These are phyloP conservation scores for Bruguiera parviflora DNA, from an alignment of 345 rosid species.

Conservation along the genomic window DNA sequence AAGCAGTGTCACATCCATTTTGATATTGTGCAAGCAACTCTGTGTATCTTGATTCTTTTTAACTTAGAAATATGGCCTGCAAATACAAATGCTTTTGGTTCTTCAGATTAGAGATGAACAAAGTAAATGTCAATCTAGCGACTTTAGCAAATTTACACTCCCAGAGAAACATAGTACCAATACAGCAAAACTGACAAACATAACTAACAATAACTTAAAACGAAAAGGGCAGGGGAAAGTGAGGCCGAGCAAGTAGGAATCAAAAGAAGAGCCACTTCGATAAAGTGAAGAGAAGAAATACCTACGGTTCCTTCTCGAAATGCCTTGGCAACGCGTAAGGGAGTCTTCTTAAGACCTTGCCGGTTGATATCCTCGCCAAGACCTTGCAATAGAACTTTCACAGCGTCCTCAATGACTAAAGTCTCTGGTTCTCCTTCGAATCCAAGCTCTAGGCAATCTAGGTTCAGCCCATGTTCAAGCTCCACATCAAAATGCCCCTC, in stretches of 20 bases:
- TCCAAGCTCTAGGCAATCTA: slow-evolving; percentile 38
- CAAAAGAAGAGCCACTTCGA: not conserved
- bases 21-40: not conserved
- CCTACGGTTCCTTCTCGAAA: slow-evolving; percentile 84
- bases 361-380: slow-evolving; percentile 73
- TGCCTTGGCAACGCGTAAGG: slow-evolving; percentile 93
- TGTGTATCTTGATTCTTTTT: not conserved
- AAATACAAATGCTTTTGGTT: no score
- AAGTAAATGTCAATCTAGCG: no score
- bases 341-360: slow-evolving; percentile 87
- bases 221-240: no score
- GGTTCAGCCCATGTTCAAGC: slow-evolving; percentile 54
- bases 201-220: no score
- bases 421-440: slow-evolving; percentile 59
- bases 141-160: no score
- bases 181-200: no score
- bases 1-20: not conserved
- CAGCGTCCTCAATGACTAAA: slow-evolving; percentile 74
- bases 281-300: slow-evolving; percentile 7
- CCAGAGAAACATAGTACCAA: no score
- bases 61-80: no score
- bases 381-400: slow-evolving; percentile 73
- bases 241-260: not conserved
- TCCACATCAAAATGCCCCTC: slow-evolving; percentile 59
- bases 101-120: no score